Base-by-base conservation (phyloP, 768 basidiomycete species). In the Boletus sensibilis region DNA sequence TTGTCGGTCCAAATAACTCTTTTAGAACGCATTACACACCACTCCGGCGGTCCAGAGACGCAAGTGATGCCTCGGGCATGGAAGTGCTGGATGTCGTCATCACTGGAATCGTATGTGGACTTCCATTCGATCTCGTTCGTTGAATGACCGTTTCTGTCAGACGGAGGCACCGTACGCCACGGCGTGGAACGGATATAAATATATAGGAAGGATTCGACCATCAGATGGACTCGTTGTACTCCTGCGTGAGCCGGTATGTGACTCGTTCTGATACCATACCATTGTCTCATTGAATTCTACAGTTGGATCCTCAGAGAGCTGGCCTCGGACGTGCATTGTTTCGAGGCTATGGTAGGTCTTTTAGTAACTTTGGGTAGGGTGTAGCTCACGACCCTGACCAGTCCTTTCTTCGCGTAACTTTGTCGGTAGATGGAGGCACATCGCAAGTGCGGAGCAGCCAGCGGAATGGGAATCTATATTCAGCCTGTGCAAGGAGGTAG, bases 161-260 rank as follows among this genome's bases (percentile, higher is more conserved):
- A 79, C 80, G 7, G 81, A 81, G 52, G 72, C 73, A 37, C 70
- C 67, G 18, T 75, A 80, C 56, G 73, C 76, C 23, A 67, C 72
- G 20, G 81, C 82, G 2, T 88, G 86, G 87, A 84, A 82, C 2
- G 76, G 74, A 4, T 82, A 79, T 53, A 76, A 70, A 46, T 74
- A 87, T 48, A 67, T 81, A 40, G 87, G 87, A 37, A 80, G 85
- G 31, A 72, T 88, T 14, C 74, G 87, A 31, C 69, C 81, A 9
- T 74, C 74, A 38, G 87, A 88, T 68, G 87, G 87, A 14, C 71
- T 87, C 38, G 72, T 86, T 29, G 76, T 80, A 4, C 68, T 88
- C 34, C 59, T 77, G 27, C 78, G 81, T 52, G 76, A 81, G 71
- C 78, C 84, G 52, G 82, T 82, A 53, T 55, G 80, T 71, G 29